These are phyloP conservation scores for Lotus japonicus DNA, from an alignment of 306 rosid genomes.

Conservation along the genomic window DNA sequence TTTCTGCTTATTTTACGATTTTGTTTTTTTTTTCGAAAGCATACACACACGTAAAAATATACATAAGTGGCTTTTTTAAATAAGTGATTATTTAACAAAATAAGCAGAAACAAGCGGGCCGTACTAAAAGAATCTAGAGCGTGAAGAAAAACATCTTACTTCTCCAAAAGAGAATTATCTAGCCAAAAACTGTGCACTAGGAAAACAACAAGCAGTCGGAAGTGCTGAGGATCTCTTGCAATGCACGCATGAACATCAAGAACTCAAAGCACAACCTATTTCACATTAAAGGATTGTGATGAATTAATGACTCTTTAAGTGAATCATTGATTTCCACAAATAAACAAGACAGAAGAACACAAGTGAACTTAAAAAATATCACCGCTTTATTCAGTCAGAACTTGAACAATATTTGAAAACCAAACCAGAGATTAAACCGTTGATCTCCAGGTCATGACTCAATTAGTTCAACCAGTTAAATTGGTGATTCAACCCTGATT, in stretches of 20 bases:
- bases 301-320: slow-evolving; percentile 11
- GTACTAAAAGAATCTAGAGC: not conserved
- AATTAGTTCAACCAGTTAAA: not conserved
- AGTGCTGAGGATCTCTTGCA: slow-evolving; percentile 77
- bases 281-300: slow-evolving; percentile 3
- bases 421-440: not conserved
- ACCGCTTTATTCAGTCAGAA: not conserved
- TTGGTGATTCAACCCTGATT: not conserved
- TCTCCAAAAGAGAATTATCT: slow-evolving; percentile 80
- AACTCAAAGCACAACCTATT: slow-evolving; percentile 91
- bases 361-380: not conserved
- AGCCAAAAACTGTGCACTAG: slow-evolving; percentile 68
- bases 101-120: too few relatives aligned
- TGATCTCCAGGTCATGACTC: not conserved
- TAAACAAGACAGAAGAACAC: slow-evolving; percentile 1
- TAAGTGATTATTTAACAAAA: too few relatives aligned
- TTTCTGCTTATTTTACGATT: too few relatives aligned
- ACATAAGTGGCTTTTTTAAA: too few relatives aligned
- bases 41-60: too few relatives aligned
- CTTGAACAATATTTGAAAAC: not conserved
- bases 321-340: not conserved
- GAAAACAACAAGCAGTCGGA: slow-evolving; percentile 68
- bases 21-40: too few relatives aligned
- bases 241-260: slow-evolving; percentile 95
- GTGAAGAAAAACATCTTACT: slow-evolving; percentile 44